These are phyloP conservation scores for Suillus fuscotomentosus DNA, from an alignment of 768 basidiomycete genomes.

Conservation along the genomic window DNA sequence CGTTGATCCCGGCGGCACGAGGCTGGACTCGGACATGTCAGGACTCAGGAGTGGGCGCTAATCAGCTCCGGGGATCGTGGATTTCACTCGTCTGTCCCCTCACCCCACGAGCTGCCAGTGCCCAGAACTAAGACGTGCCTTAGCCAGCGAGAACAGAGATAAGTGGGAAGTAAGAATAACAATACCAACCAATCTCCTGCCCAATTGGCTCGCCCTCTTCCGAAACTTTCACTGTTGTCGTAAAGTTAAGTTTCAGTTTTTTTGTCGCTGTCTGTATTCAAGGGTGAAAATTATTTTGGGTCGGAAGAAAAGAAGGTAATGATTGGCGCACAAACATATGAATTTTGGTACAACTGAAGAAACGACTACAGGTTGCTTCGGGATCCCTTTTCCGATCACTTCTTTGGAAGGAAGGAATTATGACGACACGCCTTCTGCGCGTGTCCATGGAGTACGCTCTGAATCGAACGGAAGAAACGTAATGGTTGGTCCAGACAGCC, in stretches of 20 bases:
- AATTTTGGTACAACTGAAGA: not conserved
- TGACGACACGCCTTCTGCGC: not conserved
- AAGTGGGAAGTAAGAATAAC: not conserved
- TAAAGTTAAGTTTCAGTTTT: not conserved
- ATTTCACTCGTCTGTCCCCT: not conserved
- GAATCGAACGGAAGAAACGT: not conserved
- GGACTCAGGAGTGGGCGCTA: not conserved
- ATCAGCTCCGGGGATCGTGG: not conserved
- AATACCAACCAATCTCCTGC: not conserved
- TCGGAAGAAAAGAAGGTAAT: not conserved
- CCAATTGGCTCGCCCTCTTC: not conserved
- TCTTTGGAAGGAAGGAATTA: not conserved
- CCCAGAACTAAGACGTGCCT: not conserved
- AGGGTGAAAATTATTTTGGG: not conserved
- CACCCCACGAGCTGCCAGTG: not conserved
- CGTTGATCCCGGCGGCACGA: too few species aligned
- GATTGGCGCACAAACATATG: not conserved
- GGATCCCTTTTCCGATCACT: not conserved
- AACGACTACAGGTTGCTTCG: not conserved
- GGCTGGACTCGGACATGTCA: not conserved
- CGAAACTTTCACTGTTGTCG: not conserved
- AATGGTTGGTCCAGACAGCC: not conserved
- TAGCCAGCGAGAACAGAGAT: not conserved
- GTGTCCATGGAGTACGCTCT: slow-evolving; percentile 1
- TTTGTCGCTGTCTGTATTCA: not conserved